These are phyloP conservation scores for Fraxinus americana DNA, from an alignment of 257 asterid species.

Conservation along the genomic window DNA sequence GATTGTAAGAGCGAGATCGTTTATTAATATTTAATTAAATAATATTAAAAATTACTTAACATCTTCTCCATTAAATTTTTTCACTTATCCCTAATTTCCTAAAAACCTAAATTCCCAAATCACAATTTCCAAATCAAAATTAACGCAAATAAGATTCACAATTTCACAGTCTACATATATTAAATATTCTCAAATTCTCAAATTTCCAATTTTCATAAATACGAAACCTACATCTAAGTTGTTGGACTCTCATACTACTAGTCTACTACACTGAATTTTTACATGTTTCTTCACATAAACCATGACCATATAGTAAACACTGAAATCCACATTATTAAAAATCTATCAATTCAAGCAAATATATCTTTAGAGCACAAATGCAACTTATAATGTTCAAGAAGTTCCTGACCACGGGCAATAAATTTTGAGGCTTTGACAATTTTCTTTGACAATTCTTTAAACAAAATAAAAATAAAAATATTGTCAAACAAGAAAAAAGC, in stretches of 20 bases:
- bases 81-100: too few relatives aligned
- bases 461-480: background rate
- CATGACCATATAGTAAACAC: background rate
- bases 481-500: background rate
- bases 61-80: too few relatives aligned
- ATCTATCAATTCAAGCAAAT: background rate
- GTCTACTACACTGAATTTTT: background rate
- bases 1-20: too few relatives aligned
- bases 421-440: background rate
- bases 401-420: background rate
- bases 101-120: too few relatives aligned
- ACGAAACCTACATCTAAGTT: background rate
- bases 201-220: background rate
- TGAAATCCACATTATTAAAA: background rate
- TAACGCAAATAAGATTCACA: too few relatives aligned
- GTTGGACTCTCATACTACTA: background rate
- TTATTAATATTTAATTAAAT: too few relatives aligned
- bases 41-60: too few relatives aligned
- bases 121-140: too few relatives aligned
- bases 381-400: background rate
- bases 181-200: too few relatives aligned
- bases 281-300: background rate
- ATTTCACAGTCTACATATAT: too few relatives aligned
- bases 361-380: background rate
- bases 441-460: background rate